Evolutionary conservation across 2,329 filamentous ascomycete species (phyloP), one percentile per base, ranked within the genome.

Genomic region (Chaetomiaceae sp.): DNA sequence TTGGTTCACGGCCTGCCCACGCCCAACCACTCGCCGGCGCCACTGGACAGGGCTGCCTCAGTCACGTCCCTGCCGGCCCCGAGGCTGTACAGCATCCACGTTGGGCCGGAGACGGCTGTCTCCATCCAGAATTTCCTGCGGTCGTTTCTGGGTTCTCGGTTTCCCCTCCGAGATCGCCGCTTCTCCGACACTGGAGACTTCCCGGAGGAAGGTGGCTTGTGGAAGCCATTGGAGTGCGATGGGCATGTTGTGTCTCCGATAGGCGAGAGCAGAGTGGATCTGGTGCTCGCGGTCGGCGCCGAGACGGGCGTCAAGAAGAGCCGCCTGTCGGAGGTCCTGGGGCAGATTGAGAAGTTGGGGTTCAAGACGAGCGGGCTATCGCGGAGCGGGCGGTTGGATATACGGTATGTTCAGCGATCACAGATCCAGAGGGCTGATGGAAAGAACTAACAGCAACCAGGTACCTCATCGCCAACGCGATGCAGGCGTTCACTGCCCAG

Each of bases 261-360:
- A n/a, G 45, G 35, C 22, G 62, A 61, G 11, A 64, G 68, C 27
- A 69, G 67, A 30, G 62, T 79, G 11, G 77, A 83, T 53, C 69
- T 81, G 39, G 78, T 84, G 3, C 60, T 84, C 11, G 79, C 79
- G 2, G 65, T 84, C 17, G 79, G 80, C 3, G 70, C 72, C 4
- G 76, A 83, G 52, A 66, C 67, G 19, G 73, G 70, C 2, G 77
- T 82, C 1, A 69, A 68, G 24, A 72, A 67, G 49, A 68, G 71
- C 2, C 75, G 78, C 39, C 63, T 72, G 6, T 63, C 68, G 2
- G 63, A 68, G 6, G 67, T 83, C 8, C 70, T 68, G 3, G 68
- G 70, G 1, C 72, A 73, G 45, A 59, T 84, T 10, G 78, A 82
- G 54, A 73, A 69, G 44, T 62, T 82, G 4, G 79, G 78, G 0